Conservation (phyloP, 148 eudicot species). For the Rhododendron ferrugineum region DNA sequence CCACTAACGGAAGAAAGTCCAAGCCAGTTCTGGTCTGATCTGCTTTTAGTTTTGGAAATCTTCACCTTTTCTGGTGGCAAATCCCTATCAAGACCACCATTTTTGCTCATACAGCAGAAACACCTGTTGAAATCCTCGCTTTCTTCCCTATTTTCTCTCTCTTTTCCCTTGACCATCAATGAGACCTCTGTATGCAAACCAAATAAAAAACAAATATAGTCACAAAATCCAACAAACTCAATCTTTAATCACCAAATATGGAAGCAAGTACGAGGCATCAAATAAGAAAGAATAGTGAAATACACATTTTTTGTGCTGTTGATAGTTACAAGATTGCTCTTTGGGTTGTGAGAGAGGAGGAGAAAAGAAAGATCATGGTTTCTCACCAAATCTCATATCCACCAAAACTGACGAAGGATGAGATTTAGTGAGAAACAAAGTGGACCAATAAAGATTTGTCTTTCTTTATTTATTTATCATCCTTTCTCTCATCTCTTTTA, state of each 20-base stretch:
- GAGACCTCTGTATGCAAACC: slow-evolving; percentile 9
- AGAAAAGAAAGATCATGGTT: not conserved
- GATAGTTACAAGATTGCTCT: not conserved
- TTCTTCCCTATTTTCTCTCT: slow-evolving; percentile 16
- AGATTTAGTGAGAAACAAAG: not conserved
- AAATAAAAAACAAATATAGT: slow-evolving; percentile 2
- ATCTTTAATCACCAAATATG: not conserved
- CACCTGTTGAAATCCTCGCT: slow-evolving; percentile 6
- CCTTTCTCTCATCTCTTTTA: not conserved
- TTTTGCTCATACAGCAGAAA: not conserved
- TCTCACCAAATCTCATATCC: not conserved
- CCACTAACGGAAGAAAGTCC: slow-evolving; percentile 8
- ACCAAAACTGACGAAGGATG: not conserved
- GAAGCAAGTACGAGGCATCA: not conserved
- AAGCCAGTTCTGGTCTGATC: slow-evolving; percentile 7
- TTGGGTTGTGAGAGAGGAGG: not conserved
- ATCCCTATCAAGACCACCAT: slow-evolving; percentile 6
- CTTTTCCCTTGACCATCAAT: slow-evolving; percentile 30
- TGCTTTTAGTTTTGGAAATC: slow-evolving; percentile 13
- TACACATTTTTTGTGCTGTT: not conserved
- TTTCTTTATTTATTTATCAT: not conserved
- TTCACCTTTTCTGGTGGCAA: slow-evolving; percentile 25
- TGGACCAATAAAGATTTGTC: not conserved
- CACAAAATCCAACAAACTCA: slow-evolving; percentile 1
- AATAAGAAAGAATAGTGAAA: not conserved